Evolutionary conservation across 2,329 filamentous ascomycete genomes (phyloP).

Genomic region (Septoria petroselini): DNA sequence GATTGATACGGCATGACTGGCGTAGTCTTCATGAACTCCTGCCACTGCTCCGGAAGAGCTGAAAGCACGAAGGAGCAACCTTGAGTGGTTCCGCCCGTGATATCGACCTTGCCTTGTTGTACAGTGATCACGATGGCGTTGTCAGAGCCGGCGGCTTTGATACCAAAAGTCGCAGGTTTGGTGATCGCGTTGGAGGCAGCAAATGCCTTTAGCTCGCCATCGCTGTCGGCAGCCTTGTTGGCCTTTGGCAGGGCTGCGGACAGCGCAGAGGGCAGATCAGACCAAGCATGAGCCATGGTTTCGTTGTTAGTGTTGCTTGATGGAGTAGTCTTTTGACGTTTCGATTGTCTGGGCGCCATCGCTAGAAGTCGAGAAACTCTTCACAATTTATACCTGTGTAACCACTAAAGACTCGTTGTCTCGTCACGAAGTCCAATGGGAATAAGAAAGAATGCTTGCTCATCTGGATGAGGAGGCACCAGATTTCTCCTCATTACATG

Average conservation of each 20-base stretch:
- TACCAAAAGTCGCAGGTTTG: slow-evolving; percentile 33
- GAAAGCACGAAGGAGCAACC: slow-evolving; percentile 40
- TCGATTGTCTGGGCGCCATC: slow-evolving; percentile 20
- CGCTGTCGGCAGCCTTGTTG: slow-evolving; percentile 29
- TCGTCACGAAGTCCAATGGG: slow-evolving; percentile 10
- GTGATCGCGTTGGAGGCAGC: slow-evolving; percentile 34
- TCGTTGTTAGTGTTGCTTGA: slow-evolving; percentile 3
- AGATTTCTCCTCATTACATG: slow-evolving; percentile 8
- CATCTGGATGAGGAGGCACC: slow-evolving; percentile 1
- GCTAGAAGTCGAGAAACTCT: neutral
- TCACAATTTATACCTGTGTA: slow-evolving; percentile 14
- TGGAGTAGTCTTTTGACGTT: slow-evolving; percentile 25
- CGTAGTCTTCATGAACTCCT: slow-evolving; percentile 46
- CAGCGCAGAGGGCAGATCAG: slow-evolving; percentile 32
- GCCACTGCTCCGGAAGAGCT: slow-evolving; percentile 47
- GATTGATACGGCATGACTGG: slow-evolving; percentile 47
- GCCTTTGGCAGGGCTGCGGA: slow-evolving; percentile 29
- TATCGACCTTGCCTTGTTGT: slow-evolving; percentile 31
- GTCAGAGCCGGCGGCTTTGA: slow-evolving; percentile 34
- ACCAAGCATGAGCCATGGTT: slow-evolving; percentile 33
- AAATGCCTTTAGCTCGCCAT: slow-evolving; percentile 36
- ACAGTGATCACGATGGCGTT: slow-evolving; percentile 34
- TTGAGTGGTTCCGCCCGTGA: slow-evolving; percentile 28
- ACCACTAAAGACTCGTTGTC: slow-evolving; percentile 14
- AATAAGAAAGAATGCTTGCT: slow-evolving; percentile 6